Evolutionary conservation across 2,329 filamentous ascomycete species (phyloP).

Genomic region (Huntiella omanensis): DNA sequence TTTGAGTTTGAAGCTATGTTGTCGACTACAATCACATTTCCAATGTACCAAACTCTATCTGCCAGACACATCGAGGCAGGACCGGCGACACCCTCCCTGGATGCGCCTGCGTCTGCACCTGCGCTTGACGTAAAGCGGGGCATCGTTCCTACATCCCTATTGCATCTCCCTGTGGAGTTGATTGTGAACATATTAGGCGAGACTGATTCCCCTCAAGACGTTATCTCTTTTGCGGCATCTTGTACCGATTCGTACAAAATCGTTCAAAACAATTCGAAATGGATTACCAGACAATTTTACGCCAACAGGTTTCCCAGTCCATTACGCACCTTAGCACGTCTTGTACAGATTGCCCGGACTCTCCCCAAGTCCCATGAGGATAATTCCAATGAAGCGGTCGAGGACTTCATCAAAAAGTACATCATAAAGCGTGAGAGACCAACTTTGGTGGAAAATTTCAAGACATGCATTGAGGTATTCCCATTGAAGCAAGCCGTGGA

Average conservation of each 20-base stretch:
- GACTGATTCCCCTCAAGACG: not conserved
- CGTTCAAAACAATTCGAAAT: not conserved
- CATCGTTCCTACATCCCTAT: not conserved
- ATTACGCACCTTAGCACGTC: not conserved
- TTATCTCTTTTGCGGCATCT: not conserved
- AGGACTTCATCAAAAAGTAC: not conserved
- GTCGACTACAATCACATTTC: no score
- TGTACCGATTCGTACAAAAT: not conserved
- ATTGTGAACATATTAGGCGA: not conserved
- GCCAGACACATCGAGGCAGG: no score
- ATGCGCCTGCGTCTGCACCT: no score
- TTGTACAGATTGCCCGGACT: not conserved
- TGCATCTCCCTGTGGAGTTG: slow-evolving; percentile 5
- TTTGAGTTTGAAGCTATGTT: not conserved
- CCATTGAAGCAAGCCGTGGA: slow-evolving; percentile 1
- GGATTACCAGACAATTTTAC: slow-evolving; percentile 1
- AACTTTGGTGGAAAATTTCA: not conserved
- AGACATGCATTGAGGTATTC: not conserved
- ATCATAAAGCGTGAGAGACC: not conserved
- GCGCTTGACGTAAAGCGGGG: not conserved
- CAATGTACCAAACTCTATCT: no score
- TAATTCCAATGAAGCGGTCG: no score
- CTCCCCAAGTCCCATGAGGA: not conserved
- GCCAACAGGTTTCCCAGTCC: no score
- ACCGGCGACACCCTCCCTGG: no score